phyloP scores from a whole-genome alignment of 2,329 filamentous ascomycete genomes.

The Curvularia verruculosa region DNA sequence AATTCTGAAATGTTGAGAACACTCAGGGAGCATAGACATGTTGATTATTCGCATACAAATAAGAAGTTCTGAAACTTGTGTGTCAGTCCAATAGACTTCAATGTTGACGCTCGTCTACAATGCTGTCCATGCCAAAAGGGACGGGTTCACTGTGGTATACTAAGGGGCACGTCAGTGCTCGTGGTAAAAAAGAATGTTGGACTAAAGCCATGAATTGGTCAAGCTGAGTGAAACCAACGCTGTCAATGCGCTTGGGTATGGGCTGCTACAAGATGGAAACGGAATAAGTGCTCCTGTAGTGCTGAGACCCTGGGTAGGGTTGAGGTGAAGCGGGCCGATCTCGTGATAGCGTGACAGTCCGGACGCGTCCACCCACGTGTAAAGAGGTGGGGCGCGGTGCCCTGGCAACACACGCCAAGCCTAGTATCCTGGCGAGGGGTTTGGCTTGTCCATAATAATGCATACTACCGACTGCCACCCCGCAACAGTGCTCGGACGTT shows the following conservation, averaged over 20 bases:
- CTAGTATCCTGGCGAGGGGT: slow-evolving; percentile 14
- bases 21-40: background rate
- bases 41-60: too few relatives aligned
- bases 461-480: background rate
- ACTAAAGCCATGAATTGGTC: background rate
- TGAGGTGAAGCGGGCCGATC: background rate
- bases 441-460: background rate
- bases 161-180: background rate
- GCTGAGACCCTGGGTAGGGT: too few relatives aligned
- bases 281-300: background rate
- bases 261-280: background rate
- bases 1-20: background rate
- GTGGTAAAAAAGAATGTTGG: background rate
- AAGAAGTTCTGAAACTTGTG: too few relatives aligned
- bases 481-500: background rate
- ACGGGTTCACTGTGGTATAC: background rate
- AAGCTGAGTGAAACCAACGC: background rate
- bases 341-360: slow-evolving; percentile 15
- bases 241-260: background rate
- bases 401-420: slow-evolving; percentile 15
- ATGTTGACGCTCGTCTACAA: background rate
- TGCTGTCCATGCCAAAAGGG: background rate
- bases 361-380: slow-evolving; percentile 14
- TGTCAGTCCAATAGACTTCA: background rate
- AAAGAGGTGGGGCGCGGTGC: slow-evolving; percentile 7